phyloP scores from a whole-genome alignment of 2,329 filamentous ascomycete genomes.

The Ceratocystis destructans region DNA sequence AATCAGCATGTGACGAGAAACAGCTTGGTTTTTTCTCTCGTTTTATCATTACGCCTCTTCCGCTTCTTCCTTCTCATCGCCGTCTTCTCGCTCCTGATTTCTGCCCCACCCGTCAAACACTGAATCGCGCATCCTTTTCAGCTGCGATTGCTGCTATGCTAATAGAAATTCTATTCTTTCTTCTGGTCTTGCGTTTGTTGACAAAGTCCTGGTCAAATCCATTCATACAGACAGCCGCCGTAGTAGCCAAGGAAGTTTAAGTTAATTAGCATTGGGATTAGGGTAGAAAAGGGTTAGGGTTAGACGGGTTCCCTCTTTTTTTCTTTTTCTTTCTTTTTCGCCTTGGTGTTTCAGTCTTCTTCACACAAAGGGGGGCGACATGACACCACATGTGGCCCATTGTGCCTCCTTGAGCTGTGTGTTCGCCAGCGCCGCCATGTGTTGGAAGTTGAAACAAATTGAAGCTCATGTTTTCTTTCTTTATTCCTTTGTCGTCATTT shows the following conservation, averaged over 20 bases:
- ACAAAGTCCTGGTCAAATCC: not conserved
- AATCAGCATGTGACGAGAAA: no score
- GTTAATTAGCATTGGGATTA: not conserved
- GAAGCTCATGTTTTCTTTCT: not conserved
- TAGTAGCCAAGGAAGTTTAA: not conserved
- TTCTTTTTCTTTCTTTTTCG: not conserved
- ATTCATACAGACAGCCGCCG: not conserved
- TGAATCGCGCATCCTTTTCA: constrained; percentile 1
- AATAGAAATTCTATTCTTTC: not conserved
- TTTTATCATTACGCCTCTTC: not conserved
- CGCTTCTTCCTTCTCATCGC: not conserved
- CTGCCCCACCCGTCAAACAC: not conserved
- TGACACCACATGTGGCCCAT: not conserved
- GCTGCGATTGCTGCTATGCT: not conserved
- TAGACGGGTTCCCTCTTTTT: not conserved
- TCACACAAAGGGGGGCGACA: not conserved
- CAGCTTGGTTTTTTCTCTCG: no score
- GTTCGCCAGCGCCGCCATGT: not conserved
- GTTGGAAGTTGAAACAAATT: constrained; percentile 1
- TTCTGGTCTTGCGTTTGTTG: not conserved
- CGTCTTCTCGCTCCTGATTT: not conserved
- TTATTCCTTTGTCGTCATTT: not conserved
- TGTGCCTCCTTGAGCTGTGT: not conserved
- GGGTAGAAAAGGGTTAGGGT: not conserved
- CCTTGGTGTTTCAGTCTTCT: not conserved